Conservation (phyloP, 441 rosid species). For the Populus hybrid region DNA sequence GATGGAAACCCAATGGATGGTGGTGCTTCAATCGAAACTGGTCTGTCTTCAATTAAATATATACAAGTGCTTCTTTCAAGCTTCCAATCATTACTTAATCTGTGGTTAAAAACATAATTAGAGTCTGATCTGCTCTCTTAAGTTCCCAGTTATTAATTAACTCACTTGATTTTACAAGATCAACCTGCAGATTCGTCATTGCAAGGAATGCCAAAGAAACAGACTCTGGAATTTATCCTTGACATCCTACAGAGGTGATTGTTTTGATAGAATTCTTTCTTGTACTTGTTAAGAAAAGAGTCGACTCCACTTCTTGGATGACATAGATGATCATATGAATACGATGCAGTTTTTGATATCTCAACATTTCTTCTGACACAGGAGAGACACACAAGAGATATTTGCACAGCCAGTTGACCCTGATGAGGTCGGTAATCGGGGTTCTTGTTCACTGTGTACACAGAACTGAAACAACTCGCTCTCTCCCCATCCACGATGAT, state of each 20-base stretch:
- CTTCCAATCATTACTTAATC: constrained; percentile 2
- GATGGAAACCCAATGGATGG: not conserved
- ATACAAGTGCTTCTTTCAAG: not conserved
- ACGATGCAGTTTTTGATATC: not conserved
- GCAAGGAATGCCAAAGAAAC: not conserved
- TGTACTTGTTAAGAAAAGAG: not conserved
- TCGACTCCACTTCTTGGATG: not conserved
- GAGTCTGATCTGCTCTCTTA: no score
- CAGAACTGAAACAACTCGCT: not conserved
- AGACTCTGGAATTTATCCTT: constrained; percentile 22
- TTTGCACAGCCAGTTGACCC: constrained; percentile 50
- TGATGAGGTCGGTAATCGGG: constrained; percentile 30
- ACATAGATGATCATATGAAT: no score
- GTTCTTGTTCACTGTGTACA: not conserved
- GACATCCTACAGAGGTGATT: constrained; percentile 30
- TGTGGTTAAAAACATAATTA: constrained; percentile 9
- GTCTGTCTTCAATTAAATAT: not conserved
- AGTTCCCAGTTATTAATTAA: no score
- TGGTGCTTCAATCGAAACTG: not conserved
- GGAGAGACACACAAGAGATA: constrained; percentile 43
- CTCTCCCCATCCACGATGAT: not conserved
- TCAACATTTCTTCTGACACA: constrained; percentile 9
- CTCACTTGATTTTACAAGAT: not conserved
- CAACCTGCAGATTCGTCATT: not conserved
- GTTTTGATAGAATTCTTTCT: not conserved